Evolutionary conservation across 2,329 filamentous ascomycete genomes (phyloP).

Genomic region (Endothia cerciana): DNA sequence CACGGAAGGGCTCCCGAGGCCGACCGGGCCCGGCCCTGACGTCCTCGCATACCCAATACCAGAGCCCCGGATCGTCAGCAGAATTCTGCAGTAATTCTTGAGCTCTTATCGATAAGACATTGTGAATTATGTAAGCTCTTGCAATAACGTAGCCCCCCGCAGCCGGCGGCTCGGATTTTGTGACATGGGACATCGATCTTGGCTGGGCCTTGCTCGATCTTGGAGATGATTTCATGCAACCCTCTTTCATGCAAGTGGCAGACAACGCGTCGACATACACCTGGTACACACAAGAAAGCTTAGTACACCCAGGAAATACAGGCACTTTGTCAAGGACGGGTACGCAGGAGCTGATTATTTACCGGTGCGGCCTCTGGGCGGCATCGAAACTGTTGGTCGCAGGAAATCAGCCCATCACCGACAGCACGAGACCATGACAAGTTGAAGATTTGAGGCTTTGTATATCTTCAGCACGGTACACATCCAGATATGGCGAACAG

Average conservation of each 20-base stretch:
- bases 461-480: constrained; percentile 35
- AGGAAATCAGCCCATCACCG: constrained; percentile 24
- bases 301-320: neutral
- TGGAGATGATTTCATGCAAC: constrained; percentile 17
- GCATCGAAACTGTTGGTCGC: constrained; percentile 1
- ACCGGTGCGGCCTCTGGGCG: neutral
- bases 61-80: constrained; percentile 26
- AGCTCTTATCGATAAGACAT: constrained; percentile 24
- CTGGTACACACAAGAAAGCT: neutral
- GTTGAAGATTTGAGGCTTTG: constrained; percentile 34
- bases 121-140: neutral
- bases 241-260: constrained; percentile 6
- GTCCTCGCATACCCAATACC: constrained; percentile 21
- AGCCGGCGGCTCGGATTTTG: constrained; percentile 13
- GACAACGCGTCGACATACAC: neutral
- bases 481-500: constrained; percentile 40
- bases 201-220: neutral
- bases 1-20: constrained; percentile 2
- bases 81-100: neutral
- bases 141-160: neutral
- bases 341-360: neutral
- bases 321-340: neutral
- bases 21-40: constrained; percentile 11
- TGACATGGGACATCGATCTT: neutral
- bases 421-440: constrained; percentile 16